Evolutionary conservation across 495 filamentous ascomycete genomes (phyloP), one percentile per base, ranked within the genome.

Genomic region (Penicillium riverlandense): DNA sequence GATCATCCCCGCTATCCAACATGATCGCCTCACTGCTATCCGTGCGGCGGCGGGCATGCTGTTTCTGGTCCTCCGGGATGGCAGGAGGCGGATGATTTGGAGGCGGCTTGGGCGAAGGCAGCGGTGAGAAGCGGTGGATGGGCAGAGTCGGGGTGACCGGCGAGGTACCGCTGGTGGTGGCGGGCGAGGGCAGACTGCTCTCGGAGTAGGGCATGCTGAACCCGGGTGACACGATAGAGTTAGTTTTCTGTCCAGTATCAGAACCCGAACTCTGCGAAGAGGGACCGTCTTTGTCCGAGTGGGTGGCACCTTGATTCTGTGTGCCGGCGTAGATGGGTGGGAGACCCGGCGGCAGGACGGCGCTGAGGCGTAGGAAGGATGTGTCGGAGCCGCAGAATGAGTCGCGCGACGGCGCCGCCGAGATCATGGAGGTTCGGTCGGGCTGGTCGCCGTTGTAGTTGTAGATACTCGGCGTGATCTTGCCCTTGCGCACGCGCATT

Each of bases 401-500:
- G 47, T 67, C 62, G 7, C 63, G 61, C 7, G 60, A 65, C 33
- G 59, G 61, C 0, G 52, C 64, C 1, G 67, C 62, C 1, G 67
- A 65, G 6, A 63, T 40, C 37, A 67, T 48, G 4, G 66, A 68
- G 12, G 40, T 29, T 48, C 50, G 41, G 37, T 60, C 52, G 5
- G 28, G 31, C 13, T 22, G 42, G 15, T 29, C 33, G 16, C 37
- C 44, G 30, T 55, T 57, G 40, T 53, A 54, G 16, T 78, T 66
- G 46, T 86, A 82, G 39, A 83, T 76, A 43, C 82, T 80, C 43
- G 87, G 80, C 0, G 81, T 80, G 72, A 94, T 85, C 28, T 79
- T 78, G 30, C 86, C 85, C 35, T 86, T 74, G 55, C 89, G 89
- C 52, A 78, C 65, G 30, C 90, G 75, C 75, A 96, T 82, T 11